These are phyloP conservation scores for Aspergillus homomorphus DNA, from an alignment of 495 filamentous ascomycete species.

Conservation along the genomic window DNA sequence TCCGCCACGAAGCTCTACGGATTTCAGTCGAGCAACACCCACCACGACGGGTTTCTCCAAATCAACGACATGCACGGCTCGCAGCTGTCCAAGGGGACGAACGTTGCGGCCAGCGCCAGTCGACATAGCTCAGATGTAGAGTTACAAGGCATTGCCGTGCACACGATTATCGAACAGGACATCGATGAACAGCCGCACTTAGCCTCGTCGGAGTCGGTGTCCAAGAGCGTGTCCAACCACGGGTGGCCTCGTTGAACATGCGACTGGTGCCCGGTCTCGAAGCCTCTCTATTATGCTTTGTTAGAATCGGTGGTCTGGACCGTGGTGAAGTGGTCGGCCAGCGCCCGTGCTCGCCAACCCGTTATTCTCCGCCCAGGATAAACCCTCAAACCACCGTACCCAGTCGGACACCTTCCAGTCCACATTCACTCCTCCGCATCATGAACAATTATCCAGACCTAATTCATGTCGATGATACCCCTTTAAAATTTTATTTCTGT, in stretches of 20 bases:
- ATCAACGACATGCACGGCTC: slow-evolving; percentile 8
- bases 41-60: slow-evolving; percentile 13
- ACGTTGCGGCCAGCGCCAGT: background rate
- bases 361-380: background rate
- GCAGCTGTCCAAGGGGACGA: slow-evolving; percentile 2
- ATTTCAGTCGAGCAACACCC: slow-evolving; percentile 5
- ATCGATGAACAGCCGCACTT: background rate
- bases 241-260: slow-evolving; percentile 2
- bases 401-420: background rate
- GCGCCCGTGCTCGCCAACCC: background rate
- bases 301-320: no score
- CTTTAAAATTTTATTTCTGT: background rate
- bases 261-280: background rate
- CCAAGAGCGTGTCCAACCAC: background rate
- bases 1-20: slow-evolving; percentile 12
- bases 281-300: background rate
- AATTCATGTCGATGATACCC: background rate
- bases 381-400: no score
- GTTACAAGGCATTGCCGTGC: slow-evolving; percentile 16
- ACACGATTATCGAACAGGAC: slow-evolving; percentile 26
- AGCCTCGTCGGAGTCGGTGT: background rate
- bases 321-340: no score
- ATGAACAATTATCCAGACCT: background rate
- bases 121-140: slow-evolving; percentile 10
- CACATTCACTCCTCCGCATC: background rate